A percentile compares a stretch with the other conserved stretches of the same genome.
Evolutionary conservation across 352 stramenopile species (phyloP).

Genomic region (Phytopythium oedochilum): DNA sequence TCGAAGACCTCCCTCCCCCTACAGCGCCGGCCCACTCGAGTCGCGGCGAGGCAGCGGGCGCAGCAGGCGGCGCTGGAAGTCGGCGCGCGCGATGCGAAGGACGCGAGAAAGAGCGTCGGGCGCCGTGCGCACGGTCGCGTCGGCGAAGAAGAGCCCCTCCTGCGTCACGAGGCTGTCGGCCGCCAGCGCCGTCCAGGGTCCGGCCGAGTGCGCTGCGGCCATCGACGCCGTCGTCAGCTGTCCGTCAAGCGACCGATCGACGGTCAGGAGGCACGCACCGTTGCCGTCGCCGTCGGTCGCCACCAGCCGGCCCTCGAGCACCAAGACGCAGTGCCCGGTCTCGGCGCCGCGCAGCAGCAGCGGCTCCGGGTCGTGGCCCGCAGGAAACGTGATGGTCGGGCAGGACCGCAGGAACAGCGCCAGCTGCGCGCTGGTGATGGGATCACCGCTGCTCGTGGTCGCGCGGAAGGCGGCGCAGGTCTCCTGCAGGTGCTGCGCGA

Average conservation of each 20-base stretch:
- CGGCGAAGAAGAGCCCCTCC: slow-evolving; percentile 30
- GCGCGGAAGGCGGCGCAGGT: slow-evolving; percentile 26
- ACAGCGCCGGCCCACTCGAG: too few species aligned
- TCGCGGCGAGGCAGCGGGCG: slow-evolving; percentile 23
- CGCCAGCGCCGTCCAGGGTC: slow-evolving; percentile 26
- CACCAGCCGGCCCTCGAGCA: slow-evolving; percentile 30
- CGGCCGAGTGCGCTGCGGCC: slow-evolving; percentile 18
- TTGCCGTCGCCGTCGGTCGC: slow-evolving; percentile 20
- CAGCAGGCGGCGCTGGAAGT: slow-evolving; percentile 41
- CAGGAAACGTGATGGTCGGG: slow-evolving; percentile 23
- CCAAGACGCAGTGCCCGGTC: slow-evolving; percentile 16
- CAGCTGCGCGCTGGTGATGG: slow-evolving; percentile 18
- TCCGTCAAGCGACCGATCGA: too few species aligned
- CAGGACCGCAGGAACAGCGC: slow-evolving; percentile 22
- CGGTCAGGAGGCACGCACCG: slow-evolving; percentile 1
- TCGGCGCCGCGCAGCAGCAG: background rate
- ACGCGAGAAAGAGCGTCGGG: slow-evolving; percentile 14
- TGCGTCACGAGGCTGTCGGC: slow-evolving; percentile 37
- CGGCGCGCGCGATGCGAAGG: slow-evolving; percentile 30
- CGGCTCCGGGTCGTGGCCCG: background rate
- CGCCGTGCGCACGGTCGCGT: slow-evolving; percentile 31
- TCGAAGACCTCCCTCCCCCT: too few species aligned
- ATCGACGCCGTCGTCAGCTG: too few species aligned
- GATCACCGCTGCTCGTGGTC: slow-evolving; percentile 18
- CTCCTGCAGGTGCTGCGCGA: slow-evolving; percentile 27